Base-by-base conservation (phyloP, 1,139 yeast genomes). In the Debaryomyces subglobosus region DNA sequence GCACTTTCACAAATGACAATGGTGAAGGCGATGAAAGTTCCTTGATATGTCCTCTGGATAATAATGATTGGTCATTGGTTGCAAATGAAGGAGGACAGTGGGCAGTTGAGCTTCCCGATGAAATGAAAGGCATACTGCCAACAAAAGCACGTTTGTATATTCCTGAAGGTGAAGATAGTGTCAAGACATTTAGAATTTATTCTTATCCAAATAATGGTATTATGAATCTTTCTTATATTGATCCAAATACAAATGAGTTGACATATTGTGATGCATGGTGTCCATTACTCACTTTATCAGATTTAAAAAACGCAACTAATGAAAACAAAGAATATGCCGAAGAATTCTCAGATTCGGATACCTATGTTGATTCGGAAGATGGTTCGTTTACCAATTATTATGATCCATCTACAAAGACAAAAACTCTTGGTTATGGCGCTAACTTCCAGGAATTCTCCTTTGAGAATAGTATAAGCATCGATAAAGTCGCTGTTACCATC, bases 141-240 rank as follows among this genome's bases (percentile, higher is more conserved):
- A 82, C 95, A 0, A 86, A 88, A 56, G 75, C 90, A 13, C 74
- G 97, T 51, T 63, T 94, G 6, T 88, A 82, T 62, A 82, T 89
- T 53, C 82, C 90, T 0, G 65, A 67, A 5, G 72, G 74, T 6
- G 74, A 74, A 34, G 71, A 76, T 45, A 86, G 88, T 8, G 81
- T 89, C 4, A 77, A 84, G 49, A 56, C 78, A 6, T 92, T 91
- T 65, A 78, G 97, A 59, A 73, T 94, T 18, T 72, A 87, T 45
- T 84, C 97, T 0, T 73, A 79, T 49, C 98, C 98, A 1, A 79
- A 90, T 39, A 81, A 86, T 57, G 92, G 98, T 56, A 92, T 92
- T 53, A 88, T 94, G 96, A 94, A 94, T 63, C 68, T 94, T 56
- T 85, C 96, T 0, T 94, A 90, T 61, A 71, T 87, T 32, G 95